Evolutionary conservation across 768 basidiomycete genomes (phyloP).

Genomic region (Phanerochaete sordida): DNA sequence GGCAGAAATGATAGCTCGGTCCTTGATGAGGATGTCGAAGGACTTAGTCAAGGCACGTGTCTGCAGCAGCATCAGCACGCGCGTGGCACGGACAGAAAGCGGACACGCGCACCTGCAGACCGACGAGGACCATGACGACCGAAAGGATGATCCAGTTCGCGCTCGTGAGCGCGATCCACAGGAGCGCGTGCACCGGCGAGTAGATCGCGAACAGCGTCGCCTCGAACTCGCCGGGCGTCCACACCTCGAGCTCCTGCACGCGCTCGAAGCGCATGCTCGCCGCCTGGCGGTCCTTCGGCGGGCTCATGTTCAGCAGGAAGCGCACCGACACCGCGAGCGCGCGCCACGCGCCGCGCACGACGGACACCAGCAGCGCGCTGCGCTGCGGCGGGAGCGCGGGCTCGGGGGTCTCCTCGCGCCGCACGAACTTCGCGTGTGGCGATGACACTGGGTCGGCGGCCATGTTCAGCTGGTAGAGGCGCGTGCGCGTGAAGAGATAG

Average conservation of each 20-base stretch:
- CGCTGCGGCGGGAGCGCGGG: constrained; percentile 5
- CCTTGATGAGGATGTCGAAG: constrained; percentile 68
- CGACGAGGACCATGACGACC: constrained; percentile 62
- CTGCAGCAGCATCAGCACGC: constrained; percentile 27
- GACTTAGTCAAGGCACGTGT: constrained; percentile 46
- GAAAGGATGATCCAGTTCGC: constrained; percentile 77
- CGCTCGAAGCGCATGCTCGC: constrained; percentile 22
- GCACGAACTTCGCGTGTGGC: constrained; percentile 66
- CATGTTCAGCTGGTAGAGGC: constrained; percentile 64
- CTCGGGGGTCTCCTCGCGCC: constrained; percentile 23
- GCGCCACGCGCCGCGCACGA: constrained; percentile 39
- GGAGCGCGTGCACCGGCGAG: constrained; percentile 69
- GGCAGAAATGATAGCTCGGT: constrained; percentile 67
- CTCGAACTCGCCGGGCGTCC: constrained; percentile 74
- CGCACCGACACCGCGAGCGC: constrained; percentile 55
- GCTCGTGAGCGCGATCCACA: constrained; percentile 69
- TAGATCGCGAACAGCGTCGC: constrained; percentile 68
- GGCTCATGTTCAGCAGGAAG: constrained; percentile 62
- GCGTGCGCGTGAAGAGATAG: constrained; percentile 68
- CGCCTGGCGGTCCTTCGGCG: constrained; percentile 31
- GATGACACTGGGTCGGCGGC: constrained; percentile 65
- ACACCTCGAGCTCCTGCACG: constrained; percentile 77
- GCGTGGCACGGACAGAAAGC: neutral
- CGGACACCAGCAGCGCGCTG: constrained; percentile 27
- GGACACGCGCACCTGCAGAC: constrained; percentile 53